Conservation (phyloP, 2,329 filamentous ascomycete genomes). For the Capronia coronata region DNA sequence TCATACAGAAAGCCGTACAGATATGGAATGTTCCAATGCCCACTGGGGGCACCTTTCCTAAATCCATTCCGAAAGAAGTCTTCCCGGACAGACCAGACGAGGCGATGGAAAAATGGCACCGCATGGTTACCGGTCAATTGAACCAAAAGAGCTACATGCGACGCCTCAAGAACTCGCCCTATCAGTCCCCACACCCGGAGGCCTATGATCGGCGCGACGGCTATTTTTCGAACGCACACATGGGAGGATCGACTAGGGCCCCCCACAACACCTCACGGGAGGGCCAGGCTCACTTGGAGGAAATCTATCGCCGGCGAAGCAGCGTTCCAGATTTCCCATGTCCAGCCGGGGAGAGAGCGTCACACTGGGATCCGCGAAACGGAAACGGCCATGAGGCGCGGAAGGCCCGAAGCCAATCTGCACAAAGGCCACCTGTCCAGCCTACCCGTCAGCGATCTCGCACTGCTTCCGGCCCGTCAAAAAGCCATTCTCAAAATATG, state of each 20-base stretch:
- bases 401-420: constrained; percentile 25
- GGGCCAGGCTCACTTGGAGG: constrained; percentile 15
- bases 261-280: constrained; percentile 22
- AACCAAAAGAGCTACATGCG: constrained; percentile 52
- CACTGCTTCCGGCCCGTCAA: constrained; percentile 13
- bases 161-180: constrained; percentile 31
- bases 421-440: constrained; percentile 16
- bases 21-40: constrained; percentile 71
- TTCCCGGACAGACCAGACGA: constrained; percentile 68
- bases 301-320: constrained; percentile 20
- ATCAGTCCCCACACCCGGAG: constrained; percentile 31
- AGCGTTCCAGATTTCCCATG: constrained; percentile 27
- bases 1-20: constrained; percentile 71
- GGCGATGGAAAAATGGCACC: constrained; percentile 83
- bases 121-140: constrained; percentile 64
- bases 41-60: constrained; percentile 56
- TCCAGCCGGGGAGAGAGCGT: constrained; percentile 19
- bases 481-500: constrained; percentile 3
- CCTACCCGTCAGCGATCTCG: constrained; percentile 22
- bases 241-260: constrained; percentile 6
- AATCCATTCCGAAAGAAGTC: constrained; percentile 58
- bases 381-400: constrained; percentile 10
- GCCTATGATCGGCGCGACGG: constrained; percentile 21
- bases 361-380: constrained; percentile 15
- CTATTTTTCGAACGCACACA: constrained; percentile 22